These are phyloP conservation scores for Calamus simplicifolius DNA, from an alignment of 176 grass and related monocot species.

Conservation along the genomic window DNA sequence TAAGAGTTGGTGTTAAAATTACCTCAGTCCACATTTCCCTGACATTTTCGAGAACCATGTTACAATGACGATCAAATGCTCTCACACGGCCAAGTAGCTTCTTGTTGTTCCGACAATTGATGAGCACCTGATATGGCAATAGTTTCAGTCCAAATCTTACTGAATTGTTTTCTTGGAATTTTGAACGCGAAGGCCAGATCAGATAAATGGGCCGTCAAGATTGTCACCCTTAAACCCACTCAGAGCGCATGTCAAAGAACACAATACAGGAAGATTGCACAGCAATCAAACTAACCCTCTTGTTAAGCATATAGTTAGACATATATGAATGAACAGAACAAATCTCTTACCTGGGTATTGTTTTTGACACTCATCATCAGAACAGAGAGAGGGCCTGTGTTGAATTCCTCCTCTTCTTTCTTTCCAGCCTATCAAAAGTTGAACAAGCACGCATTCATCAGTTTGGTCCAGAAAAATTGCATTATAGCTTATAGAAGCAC, in stretches of 20 bases:
- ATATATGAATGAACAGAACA: background rate
- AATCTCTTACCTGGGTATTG: constrained; percentile 54
- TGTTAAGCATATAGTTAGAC: no score
- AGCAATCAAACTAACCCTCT: no score
- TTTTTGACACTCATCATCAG: constrained; percentile 86
- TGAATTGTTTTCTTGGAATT: no score
- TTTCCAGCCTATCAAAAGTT: constrained; percentile 29
- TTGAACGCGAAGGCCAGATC: no score
- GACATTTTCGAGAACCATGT: constrained; percentile 98
- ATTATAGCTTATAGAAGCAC: no score
- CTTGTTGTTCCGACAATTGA: constrained; percentile 97
- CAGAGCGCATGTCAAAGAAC: no score
- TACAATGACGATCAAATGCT: constrained; percentile 92
- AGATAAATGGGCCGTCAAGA: no score
- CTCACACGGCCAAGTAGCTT: constrained; percentile 85
- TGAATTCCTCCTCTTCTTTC: constrained; percentile 82
- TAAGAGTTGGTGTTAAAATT: background rate
- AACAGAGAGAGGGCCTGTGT: constrained; percentile 67
- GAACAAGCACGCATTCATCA: no score
- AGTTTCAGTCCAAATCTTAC: background rate
- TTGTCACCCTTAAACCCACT: no score
- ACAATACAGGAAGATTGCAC: no score
- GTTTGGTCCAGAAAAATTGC: no score
- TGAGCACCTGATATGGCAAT: constrained; percentile 52
- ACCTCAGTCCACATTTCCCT: constrained; percentile 99